Conservation (phyloP, 257 asterid genomes). For the Ballota nigra region DNA sequence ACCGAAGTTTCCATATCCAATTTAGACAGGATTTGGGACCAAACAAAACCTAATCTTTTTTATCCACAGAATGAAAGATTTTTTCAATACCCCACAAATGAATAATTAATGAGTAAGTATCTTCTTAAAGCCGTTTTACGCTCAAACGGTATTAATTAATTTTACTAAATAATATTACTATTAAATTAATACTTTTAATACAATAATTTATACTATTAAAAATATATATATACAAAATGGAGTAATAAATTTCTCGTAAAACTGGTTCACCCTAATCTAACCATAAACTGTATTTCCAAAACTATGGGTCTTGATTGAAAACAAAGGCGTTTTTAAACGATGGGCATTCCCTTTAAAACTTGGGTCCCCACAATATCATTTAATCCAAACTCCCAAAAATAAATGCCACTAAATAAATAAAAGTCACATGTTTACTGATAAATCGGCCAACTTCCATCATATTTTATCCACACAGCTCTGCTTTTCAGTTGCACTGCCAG, state of each 20-base stretch:
- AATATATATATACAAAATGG: too few relatives aligned
- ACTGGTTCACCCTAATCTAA: neutral
- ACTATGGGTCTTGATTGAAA: conserved; percentile 11
- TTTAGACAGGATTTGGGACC: neutral
- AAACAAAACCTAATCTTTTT: neutral
- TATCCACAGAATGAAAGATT: conserved; percentile 2
- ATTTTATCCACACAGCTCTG: neutral
- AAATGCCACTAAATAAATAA: neutral
- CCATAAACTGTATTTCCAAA: neutral
- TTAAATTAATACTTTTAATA: too few relatives aligned
- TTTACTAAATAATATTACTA: too few relatives aligned
- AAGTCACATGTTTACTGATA: neutral
- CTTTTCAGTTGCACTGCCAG: neutral
- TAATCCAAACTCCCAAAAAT: neutral
- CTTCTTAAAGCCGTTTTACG: too few relatives aligned
- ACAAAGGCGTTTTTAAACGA: conserved; percentile 10
- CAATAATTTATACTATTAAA: too few relatives aligned
- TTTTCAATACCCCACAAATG: neutral
- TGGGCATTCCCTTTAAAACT: neutral
- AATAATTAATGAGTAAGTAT: neutral
- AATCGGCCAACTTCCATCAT: neutral
- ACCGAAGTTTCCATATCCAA: neutral
- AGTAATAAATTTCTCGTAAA: too few relatives aligned
- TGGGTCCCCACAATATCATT: neutral
- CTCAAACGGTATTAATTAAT: too few relatives aligned